A percentile compares a stretch with the other conserved stretches of the same genome.
Conservation (phyloP, 164 flowering plant species). For the Vitis riparia region DNA sequence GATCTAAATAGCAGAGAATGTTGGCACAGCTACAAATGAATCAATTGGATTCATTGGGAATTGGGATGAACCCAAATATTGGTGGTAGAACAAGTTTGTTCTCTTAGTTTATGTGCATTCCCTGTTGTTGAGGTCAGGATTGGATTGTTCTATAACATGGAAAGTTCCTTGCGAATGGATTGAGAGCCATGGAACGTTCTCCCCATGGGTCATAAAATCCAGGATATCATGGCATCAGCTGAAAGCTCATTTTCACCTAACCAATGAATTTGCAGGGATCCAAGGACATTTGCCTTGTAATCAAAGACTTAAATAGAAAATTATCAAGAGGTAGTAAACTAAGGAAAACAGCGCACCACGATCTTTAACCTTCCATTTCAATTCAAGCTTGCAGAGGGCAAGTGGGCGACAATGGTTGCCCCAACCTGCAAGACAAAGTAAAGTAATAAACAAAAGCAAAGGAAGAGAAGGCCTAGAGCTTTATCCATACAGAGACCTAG, state of each 20-base stretch:
- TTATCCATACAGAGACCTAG: not conserved
- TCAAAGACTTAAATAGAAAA: constrained; percentile 3
- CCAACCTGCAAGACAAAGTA: constrained; percentile 37
- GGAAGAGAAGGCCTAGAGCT: not conserved
- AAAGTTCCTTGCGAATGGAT: no score
- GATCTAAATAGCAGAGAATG: no score
- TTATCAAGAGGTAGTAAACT: constrained; percentile 1
- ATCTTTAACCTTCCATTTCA: constrained; percentile 22
- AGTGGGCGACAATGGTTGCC: not conserved
- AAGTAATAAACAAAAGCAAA: constrained; percentile 6
- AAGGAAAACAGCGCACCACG: constrained; percentile 1
- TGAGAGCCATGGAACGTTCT: no score
- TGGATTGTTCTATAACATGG: no score
- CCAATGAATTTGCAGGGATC: not conserved
- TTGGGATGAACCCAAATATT: no score
- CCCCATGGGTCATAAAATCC: no score
- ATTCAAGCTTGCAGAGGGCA: constrained; percentile 21
- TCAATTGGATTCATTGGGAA: no score
- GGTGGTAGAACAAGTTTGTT: no score
- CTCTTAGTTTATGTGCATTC: no score
- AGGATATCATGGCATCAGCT: no score
- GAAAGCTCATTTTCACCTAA: not conserved
- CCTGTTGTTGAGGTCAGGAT: no score
- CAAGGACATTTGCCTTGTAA: constrained; percentile 11
- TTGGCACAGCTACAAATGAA: no score